Percentiles rank a stretch among this genome's conserved stretches.
phyloP scores from a whole-genome alignment of 1,139 yeast genomes.

The Yamadazyma dushanensis region DNA sequence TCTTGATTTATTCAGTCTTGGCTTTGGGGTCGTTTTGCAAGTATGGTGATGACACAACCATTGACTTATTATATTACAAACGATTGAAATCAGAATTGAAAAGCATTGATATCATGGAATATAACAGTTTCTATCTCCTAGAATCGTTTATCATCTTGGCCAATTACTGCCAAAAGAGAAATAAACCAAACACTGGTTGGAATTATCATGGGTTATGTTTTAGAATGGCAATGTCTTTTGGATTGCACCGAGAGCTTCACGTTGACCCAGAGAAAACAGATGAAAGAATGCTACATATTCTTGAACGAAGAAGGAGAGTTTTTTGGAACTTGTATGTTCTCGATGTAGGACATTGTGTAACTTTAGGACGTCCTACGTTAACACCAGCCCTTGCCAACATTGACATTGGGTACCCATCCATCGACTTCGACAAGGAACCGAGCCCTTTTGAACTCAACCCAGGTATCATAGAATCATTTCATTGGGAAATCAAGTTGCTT shows the following conservation, averaged over 20 bases:
- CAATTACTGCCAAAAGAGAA: slow-evolving; percentile 58
- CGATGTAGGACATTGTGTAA: slow-evolving; percentile 11
- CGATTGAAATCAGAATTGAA: slow-evolving; percentile 45
- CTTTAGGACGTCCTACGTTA: slow-evolving; percentile 11
- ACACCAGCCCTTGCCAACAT: slow-evolving; percentile 6
- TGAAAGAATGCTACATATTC: slow-evolving; percentile 2
- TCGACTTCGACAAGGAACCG: no score
- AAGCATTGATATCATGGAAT: slow-evolving; percentile 20
- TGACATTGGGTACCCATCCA: slow-evolving; percentile 8
- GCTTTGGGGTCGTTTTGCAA: slow-evolving; percentile 66
- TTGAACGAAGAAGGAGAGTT: slow-evolving; percentile 11
- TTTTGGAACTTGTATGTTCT: slow-evolving; percentile 12
- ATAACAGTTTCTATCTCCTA: slow-evolving; percentile 52
- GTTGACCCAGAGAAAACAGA: background rate
- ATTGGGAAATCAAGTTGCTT: no score
- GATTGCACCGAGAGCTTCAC: slow-evolving; percentile 49
- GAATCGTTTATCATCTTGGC: slow-evolving; percentile 52
- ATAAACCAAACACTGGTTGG: slow-evolving; percentile 66
- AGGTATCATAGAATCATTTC: no score
- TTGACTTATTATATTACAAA: slow-evolving; percentile 54
- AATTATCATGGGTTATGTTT: slow-evolving; percentile 60
- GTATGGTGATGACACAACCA: slow-evolving; percentile 48
- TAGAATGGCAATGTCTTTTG: slow-evolving; percentile 63
- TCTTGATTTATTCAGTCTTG: slow-evolving; percentile 48
- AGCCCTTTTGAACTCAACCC: no score